These are phyloP conservation scores for Falciphora oryzae DNA, from an alignment of 2,329 filamentous ascomycete genomes.

Conservation along the genomic window DNA sequence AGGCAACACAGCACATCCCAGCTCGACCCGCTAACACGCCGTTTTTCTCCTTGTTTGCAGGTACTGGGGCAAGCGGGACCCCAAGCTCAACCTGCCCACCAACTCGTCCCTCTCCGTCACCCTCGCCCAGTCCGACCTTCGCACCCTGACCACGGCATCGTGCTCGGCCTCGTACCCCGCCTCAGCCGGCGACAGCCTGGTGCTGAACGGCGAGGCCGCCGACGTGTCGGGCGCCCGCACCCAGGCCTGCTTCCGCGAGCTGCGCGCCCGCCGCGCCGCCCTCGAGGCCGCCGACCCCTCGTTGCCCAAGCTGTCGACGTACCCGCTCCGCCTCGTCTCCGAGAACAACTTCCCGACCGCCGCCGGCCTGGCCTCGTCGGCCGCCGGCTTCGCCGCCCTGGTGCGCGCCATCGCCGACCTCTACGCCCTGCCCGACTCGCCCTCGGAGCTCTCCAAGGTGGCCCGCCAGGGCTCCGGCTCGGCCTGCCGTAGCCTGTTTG, in stretches of 20 bases:
- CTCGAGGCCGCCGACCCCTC: conserved; percentile 67
- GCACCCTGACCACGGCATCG: conserved; percentile 92
- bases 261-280: conserved; percentile 68
- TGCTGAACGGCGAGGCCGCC: conserved; percentile 76
- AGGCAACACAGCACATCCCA: conserved; percentile 3
- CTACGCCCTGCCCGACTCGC: conserved; percentile 75
- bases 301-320: conserved; percentile 73
- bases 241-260: conserved; percentile 87
- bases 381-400: conserved; percentile 63
- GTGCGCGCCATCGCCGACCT: conserved; percentile 87
- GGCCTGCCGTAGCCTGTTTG: conserved; percentile 87
- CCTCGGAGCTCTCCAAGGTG: conserved; percentile 79
- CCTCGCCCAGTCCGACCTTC: conserved; percentile 86
- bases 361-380: conserved; percentile 74
- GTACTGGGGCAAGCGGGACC: conserved; percentile 96
- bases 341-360: conserved; percentile 99
- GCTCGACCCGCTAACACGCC: conserved; percentile 25
- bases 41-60: conserved; percentile 31
- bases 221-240: conserved; percentile 84
- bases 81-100: conserved; percentile 90
- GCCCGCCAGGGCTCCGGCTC: conserved; percentile 92
- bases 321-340: conserved; percentile 80
- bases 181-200: conserved; percentile 64
- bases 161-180: conserved; percentile 68
- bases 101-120: conserved; percentile 98